phyloP scores from a whole-genome alignment of 148 eudicot genomes.

The Rhododendron williamsianum region DNA sequence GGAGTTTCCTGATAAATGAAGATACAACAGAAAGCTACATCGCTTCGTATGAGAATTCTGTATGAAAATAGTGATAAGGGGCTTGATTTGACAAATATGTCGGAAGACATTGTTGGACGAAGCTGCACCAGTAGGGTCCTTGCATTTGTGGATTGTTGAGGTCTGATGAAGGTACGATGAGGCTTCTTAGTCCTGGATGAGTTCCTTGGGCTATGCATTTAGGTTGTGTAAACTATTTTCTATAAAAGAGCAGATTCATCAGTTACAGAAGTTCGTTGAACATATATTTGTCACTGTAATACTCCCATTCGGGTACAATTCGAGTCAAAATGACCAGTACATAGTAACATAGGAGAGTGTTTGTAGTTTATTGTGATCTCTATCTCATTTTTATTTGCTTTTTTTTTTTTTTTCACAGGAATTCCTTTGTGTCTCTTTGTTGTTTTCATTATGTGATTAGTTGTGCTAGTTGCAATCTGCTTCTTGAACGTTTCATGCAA shows the following conservation, averaged over 20 bases:
- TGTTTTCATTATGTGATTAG: background rate
- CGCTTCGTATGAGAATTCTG: background rate
- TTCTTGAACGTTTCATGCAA: background rate
- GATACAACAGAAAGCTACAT: background rate
- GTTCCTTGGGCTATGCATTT: constrained; percentile 9
- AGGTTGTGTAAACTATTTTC: background rate
- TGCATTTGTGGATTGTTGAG: background rate
- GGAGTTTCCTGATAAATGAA: background rate
- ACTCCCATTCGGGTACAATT: background rate
- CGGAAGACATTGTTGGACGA: no score
- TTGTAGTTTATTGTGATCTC: background rate
- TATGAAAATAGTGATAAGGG: background rate
- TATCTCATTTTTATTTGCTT: background rate
- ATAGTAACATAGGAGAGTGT: no score
- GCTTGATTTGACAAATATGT: background rate
- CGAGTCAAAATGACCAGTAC: background rate
- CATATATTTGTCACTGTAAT: background rate
- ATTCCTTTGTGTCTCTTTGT: background rate
- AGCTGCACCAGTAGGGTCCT: constrained; percentile 6
- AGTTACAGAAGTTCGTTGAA: background rate
- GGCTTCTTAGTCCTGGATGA: constrained; percentile 10
- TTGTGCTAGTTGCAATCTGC: background rate
- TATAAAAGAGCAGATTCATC: background rate
- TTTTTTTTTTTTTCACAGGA: background rate
- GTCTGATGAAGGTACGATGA: background rate